Evolutionary conservation across 306 rosid genomes (phyloP).

Genomic region (Vicia villosa): DNA sequence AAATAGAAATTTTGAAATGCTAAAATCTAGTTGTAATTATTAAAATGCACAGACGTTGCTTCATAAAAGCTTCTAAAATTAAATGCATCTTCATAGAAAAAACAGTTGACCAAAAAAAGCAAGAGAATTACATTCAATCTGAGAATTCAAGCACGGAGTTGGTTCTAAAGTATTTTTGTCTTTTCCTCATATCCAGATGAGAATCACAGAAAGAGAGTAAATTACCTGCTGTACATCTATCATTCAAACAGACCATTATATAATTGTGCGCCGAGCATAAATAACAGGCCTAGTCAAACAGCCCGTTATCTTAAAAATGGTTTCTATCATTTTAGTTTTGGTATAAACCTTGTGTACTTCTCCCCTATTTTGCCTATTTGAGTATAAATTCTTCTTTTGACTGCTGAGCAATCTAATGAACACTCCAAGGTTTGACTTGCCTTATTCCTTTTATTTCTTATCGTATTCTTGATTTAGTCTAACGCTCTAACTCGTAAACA

Average conservation of each 20-base stretch:
- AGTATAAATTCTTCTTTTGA: not conserved
- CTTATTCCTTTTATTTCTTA: not conserved
- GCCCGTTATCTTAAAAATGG: not conserved
- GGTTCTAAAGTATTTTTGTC: not conserved
- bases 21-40: slow-evolving; percentile 4
- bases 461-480: not conserved
- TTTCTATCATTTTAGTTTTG: not conserved
- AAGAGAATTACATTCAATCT: slow-evolving; percentile 22
- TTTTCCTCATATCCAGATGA: slow-evolving; percentile 1
- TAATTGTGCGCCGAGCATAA: not conserved
- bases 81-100: not conserved
- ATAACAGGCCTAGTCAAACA: not conserved
- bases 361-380: not conserved
- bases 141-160: slow-evolving; percentile 4
- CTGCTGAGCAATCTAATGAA: not conserved
- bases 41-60: slow-evolving; percentile 6
- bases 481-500: not conserved
- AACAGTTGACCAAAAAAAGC: not conserved
- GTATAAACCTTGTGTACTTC: not conserved
- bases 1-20: slow-evolving; percentile 20
- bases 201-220: slow-evolving; percentile 15
- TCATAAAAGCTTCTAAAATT: slow-evolving; percentile 6
- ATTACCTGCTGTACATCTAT: slow-evolving; percentile 5
- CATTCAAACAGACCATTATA: not conserved
- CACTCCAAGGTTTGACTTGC: not conserved